Conservation (phyloP, 352 stramenopile genomes). For the Globisporangium echinulatum region DNA sequence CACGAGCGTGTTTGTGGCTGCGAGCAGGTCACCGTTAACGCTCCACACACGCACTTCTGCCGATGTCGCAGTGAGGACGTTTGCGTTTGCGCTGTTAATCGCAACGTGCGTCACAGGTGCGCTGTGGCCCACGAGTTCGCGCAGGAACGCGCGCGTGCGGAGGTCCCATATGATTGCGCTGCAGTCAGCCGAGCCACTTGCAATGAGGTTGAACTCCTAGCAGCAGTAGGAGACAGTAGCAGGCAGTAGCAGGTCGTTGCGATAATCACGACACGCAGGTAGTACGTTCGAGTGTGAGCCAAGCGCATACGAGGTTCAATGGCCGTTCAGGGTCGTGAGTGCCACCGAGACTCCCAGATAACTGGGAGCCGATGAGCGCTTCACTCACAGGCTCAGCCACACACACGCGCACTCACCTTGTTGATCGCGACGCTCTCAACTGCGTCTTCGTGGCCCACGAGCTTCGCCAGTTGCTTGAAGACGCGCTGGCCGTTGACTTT, state of each 20-base stretch:
- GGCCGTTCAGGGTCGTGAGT: no score
- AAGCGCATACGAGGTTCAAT: no score
- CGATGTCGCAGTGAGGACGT: conserved; percentile 44
- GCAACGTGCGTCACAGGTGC: conserved; percentile 41
- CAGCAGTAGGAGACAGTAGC: neutral
- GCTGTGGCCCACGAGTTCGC: conserved; percentile 51
- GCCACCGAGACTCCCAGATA: no score
- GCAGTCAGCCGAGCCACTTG: conserved; percentile 48
- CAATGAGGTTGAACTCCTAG: conserved; percentile 62
- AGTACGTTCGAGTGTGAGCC: no score
- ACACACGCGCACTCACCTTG: conserved; percentile 21
- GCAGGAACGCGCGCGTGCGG: conserved; percentile 43
- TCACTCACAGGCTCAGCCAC: neutral
- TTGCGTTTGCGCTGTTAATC: conserved; percentile 66
- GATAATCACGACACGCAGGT: no score
- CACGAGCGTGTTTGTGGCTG: conserved; percentile 26
- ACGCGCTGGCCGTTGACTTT: conserved; percentile 51
- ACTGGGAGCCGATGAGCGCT: neutral
- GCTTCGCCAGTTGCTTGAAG: conserved; percentile 63
- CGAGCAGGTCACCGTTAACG: conserved; percentile 73
- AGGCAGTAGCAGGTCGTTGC: neutral
- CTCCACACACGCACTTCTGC: conserved; percentile 65
- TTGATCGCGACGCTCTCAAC: conserved; percentile 64
- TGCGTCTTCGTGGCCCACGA: conserved; percentile 58
- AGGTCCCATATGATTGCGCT: conserved; percentile 69